Conservation (phyloP, 1,284 basidiomycete species). For the Ganoderma meredithae region DNA sequence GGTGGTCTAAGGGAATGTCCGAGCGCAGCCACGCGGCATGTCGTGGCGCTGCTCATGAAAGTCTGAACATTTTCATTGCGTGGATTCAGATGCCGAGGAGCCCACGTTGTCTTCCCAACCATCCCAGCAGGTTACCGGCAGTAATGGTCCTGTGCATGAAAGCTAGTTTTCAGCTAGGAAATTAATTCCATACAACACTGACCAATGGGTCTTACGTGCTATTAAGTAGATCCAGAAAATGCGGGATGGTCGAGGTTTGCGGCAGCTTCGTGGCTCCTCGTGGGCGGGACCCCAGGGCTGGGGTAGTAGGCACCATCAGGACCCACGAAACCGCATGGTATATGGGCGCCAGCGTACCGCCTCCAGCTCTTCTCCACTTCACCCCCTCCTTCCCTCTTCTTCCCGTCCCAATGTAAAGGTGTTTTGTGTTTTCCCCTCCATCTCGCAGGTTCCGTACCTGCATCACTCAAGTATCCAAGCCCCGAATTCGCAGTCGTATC, state of each 20-base stretch:
- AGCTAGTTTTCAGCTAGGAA: not conserved
- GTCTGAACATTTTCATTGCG: not conserved
- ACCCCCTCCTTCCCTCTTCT: not conserved
- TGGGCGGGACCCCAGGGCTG: not conserved
- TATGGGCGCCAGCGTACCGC: not conserved
- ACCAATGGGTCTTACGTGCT: not conserved
- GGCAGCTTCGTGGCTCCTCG: not conserved
- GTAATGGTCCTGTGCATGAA: not conserved
- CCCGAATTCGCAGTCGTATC: not conserved
- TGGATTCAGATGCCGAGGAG: not conserved
- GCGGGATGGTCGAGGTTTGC: not conserved
- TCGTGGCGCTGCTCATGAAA: slow-evolving; percentile 2
- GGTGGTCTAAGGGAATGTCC: not conserved
- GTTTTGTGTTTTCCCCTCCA: not conserved
- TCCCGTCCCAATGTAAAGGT: not conserved
- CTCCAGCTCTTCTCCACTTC: not conserved
- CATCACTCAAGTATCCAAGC: not conserved
- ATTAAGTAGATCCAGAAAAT: not conserved
- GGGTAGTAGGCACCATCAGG: not conserved
- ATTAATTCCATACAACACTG: not conserved
- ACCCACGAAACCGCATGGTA: not conserved
- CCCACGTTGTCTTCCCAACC: not conserved
- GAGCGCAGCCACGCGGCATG: not conserved
- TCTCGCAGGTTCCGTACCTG: not conserved
- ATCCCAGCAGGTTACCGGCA: no score